Base-by-base conservation (phyloP, 371 early-diverging fungal genomes). In the Syncephalastrum racemosum region DNA sequence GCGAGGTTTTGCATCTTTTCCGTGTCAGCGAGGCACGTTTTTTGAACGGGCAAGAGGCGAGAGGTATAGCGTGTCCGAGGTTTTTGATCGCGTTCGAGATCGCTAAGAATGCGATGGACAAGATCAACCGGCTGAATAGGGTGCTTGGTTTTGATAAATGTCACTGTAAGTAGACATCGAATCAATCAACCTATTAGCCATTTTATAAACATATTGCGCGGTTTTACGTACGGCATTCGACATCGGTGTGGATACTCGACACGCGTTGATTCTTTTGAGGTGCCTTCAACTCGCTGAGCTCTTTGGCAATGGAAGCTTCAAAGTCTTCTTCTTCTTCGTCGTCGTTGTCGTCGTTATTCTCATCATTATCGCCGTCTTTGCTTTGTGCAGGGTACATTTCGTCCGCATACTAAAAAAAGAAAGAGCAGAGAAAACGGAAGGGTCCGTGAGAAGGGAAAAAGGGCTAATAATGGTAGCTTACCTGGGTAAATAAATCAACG, bases 241-340 rank as follows among this genome's bases (percentile, higher is more conserved):
- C 84, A 46, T 77, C 79, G 10, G 84, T 84, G 12, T 71, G 54
- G 22, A 83, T 69, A 51, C 79, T 77, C 15, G 71, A 56, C 59
- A 85, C 85, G 62, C 79, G 64, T 51, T 77, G 72, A 43, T 64
- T 66, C 41, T 60, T 59, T 25, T 67, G 73, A 39, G 66, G 60
- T 18, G 53, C 57, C 52, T 86, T 86, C 45, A 88, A 59, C 6
- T 66, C 68, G 20, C 79, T 81, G 5, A 90, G 60, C 73, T 90
- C 90, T 56, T 81, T 83, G 10, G 80, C 82, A 58, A 88, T 83
- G 8, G 85, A 78, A 44, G 77, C 86, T 58, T 90, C 90, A 16
- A 90, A 60, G 25, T 79, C 79, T 13, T 78, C 70, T 6, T 69
- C 69, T 4, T 77, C 75, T 0, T 67, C 68, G 1, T 67, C 64